These are phyloP conservation scores for Clonostachys chloroleuca DNA, from an alignment of 2,329 filamentous ascomycete species.

Conservation along the genomic window DNA sequence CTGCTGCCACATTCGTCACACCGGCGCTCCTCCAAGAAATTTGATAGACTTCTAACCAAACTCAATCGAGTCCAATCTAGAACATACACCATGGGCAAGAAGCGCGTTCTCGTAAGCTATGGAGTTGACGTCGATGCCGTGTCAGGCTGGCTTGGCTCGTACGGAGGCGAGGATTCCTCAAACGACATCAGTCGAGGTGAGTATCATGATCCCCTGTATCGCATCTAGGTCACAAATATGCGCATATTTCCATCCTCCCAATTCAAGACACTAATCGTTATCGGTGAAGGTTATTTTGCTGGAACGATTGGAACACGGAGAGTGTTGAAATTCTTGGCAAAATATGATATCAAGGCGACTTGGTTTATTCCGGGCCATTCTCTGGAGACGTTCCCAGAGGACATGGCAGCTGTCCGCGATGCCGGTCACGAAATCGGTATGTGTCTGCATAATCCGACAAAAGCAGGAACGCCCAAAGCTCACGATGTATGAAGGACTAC, in stretches of 20 bases:
- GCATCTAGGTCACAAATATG: not conserved
- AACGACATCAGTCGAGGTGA: slow-evolving; percentile 68
- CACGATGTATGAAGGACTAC: slow-evolving; percentile 25
- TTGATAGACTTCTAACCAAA: not conserved
- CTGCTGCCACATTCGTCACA: too few relatives aligned
- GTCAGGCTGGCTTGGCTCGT: slow-evolving; percentile 71
- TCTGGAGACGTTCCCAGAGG: slow-evolving; percentile 43
- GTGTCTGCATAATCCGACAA: too few relatives aligned
- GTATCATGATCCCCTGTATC: not conserved
- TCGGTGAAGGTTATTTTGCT: slow-evolving; percentile 52
- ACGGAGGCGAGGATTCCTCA: slow-evolving; percentile 67
- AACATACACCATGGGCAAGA: slow-evolving; percentile 22
- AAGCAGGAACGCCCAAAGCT: too few relatives aligned
- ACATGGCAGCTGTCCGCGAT: slow-evolving; percentile 36
- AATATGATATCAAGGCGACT: slow-evolving; percentile 65
- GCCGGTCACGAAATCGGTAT: slow-evolving; percentile 41
- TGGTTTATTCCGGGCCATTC: slow-evolving; percentile 47
- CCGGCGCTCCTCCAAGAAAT: not conserved
- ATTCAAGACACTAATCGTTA: not conserved
- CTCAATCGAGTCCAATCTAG: not conserved
- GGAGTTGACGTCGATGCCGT: slow-evolving; percentile 75
- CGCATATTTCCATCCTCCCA: not conserved
- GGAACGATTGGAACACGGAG: slow-evolving; percentile 62
- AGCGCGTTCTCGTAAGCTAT: slow-evolving; percentile 42
- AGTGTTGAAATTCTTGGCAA: slow-evolving; percentile 66